These are phyloP conservation scores for Xylaria acuta DNA, from an alignment of 495 filamentous ascomycete genomes.

Conservation along the genomic window DNA sequence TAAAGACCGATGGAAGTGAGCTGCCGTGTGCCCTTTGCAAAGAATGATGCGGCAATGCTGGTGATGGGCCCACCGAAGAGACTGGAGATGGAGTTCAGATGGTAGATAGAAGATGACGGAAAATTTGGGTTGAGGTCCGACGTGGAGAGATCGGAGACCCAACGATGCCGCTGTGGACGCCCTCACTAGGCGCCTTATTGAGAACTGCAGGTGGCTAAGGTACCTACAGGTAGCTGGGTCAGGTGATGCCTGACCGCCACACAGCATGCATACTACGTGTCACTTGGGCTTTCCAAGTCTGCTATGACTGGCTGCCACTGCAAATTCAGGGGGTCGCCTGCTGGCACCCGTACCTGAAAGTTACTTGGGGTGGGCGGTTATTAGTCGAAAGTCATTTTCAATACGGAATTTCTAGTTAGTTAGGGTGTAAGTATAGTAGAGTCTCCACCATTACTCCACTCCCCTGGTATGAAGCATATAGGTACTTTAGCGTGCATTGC, in stretches of 20 bases:
- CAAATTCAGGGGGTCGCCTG: neutral
- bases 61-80: neutral
- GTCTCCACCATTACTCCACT: neutral
- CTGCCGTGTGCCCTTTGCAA: constrained; percentile 1
- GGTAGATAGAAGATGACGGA: neutral
- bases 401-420: neutral
- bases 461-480: neutral
- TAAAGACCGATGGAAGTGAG: constrained; percentile 1
- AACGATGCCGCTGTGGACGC: neutral
- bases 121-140: neutral
- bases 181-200: too few species aligned
- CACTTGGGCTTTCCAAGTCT: neutral
- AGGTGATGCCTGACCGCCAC: constrained; percentile 12
- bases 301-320: neutral
- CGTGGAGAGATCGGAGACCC: neutral
- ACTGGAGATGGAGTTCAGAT: neutral
- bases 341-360: constrained; percentile 6
- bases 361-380: neutral
- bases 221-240: neutral
- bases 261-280: neutral
- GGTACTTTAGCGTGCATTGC: too few species aligned
- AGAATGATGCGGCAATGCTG: neutral
- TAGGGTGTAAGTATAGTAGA: neutral
- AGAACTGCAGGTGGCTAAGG: neutral
- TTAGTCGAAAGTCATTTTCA: neutral